Evolutionary conservation across 2,329 filamentous ascomycete genomes (phyloP).

Genomic region (Penicillium sp.): DNA sequence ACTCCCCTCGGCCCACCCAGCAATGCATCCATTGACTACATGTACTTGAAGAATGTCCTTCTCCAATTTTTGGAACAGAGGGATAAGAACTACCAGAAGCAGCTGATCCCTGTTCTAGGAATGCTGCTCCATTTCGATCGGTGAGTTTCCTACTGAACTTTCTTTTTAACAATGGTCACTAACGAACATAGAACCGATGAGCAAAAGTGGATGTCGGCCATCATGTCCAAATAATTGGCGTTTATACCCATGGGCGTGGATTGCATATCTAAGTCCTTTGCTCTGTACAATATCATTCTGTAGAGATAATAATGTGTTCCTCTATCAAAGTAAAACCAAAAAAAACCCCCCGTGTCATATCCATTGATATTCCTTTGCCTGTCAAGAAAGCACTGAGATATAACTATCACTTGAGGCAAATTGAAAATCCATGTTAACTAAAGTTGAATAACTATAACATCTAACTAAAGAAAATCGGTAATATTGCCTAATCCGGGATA

Average conservation of each 20-base stretch:
- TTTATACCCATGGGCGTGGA: constrained; percentile 2
- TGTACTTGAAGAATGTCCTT: constrained; percentile 66
- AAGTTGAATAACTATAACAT: no score
- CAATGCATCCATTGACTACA: constrained; percentile 53
- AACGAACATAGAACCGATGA: constrained; percentile 63
- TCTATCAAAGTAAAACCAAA: background rate
- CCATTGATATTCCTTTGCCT: no score
- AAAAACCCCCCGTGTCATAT: background rate
- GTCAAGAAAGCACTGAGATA: background rate
- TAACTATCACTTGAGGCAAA: no score
- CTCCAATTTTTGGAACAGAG: constrained; percentile 66
- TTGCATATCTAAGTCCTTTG: background rate
- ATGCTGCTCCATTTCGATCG: constrained; percentile 67
- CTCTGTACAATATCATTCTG: constrained; percentile 7
- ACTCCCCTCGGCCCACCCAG: constrained; percentile 35
- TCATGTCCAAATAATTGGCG: constrained; percentile 53
- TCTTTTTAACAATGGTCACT: constrained; percentile 1
- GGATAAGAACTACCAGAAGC: constrained; percentile 67
- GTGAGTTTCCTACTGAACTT: constrained; percentile 40
- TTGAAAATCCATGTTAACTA: background rate
- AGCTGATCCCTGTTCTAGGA: constrained; percentile 64
- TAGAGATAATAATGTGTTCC: background rate
- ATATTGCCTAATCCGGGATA: constrained; percentile 5
- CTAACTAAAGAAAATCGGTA: background rate
- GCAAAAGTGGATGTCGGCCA: constrained; percentile 80